phyloP scores from a whole-genome alignment of 441 rosid species.

The Populus hybrid region DNA sequence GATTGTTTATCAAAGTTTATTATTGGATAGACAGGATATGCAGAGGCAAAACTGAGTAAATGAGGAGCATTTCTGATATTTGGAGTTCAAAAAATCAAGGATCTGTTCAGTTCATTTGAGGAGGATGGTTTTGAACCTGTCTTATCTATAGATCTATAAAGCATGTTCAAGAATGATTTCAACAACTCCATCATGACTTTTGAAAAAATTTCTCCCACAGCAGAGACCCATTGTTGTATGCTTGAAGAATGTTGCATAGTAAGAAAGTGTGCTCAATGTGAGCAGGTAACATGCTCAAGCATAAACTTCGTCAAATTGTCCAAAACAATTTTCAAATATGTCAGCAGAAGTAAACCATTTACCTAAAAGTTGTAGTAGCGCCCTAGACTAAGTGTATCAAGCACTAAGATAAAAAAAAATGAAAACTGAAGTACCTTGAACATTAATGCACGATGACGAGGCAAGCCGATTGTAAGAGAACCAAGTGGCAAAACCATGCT shows the following conservation, averaged over 20 bases:
- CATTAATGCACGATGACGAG: constrained; percentile 95
- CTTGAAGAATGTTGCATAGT: background rate
- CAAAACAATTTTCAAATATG: background rate
- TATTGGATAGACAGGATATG: background rate
- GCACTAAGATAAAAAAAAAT: background rate
- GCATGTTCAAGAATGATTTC: background rate
- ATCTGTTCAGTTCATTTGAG: background rate
- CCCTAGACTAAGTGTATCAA: background rate
- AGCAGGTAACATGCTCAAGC: background rate
- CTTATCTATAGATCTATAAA: background rate
- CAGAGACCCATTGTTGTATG: background rate
- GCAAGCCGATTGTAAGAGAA: constrained; percentile 85
- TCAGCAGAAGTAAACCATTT: background rate
- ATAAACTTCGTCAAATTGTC: background rate
- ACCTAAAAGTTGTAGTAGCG: background rate
- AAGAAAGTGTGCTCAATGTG: background rate
- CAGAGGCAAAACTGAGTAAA: background rate
- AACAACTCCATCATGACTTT: background rate
- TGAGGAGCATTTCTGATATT: background rate
- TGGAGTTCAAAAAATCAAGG: background rate
- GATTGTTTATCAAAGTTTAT: background rate
- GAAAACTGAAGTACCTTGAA: constrained; percentile 60
- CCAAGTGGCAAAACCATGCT: constrained; percentile 99
- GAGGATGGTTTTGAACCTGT: background rate
- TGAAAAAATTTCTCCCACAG: background rate